Conservation (phyloP, 495 filamentous ascomycete species). For the Penicillium odoratum region DNA sequence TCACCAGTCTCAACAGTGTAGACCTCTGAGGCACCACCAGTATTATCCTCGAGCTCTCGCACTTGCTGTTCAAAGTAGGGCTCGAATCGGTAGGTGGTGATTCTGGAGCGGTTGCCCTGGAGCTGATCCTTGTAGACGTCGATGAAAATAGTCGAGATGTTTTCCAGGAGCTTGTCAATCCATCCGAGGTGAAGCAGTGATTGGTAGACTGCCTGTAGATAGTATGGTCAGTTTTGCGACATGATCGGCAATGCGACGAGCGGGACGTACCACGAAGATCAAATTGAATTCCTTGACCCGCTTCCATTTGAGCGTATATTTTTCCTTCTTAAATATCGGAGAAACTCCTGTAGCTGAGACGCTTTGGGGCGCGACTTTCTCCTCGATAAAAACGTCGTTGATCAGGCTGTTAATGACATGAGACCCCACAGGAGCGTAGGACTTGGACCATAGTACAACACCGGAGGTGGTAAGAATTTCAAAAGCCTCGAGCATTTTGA, state of each 20-base stretch:
- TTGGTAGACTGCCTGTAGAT: slow-evolving; percentile 85
- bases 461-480: slow-evolving; percentile 95
- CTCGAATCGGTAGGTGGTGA: slow-evolving; percentile 77
- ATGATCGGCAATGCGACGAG: slow-evolving; percentile 19
- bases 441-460: slow-evolving; percentile 93
- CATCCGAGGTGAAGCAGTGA: slow-evolving; percentile 91
- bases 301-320: slow-evolving; percentile 94
- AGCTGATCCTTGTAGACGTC: slow-evolving; percentile 86
- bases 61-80: slow-evolving; percentile 94
- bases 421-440: slow-evolving; percentile 74
- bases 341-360: slow-evolving; percentile 21
- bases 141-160: slow-evolving; percentile 86
- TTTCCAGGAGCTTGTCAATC: slow-evolving; percentile 95
- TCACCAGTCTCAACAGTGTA: slow-evolving; percentile 29
- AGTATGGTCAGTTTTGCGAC: slow-evolving; percentile 22
- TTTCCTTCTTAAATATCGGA: slow-evolving; percentile 82
- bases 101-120: slow-evolving; percentile 73
- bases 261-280: slow-evolving; percentile 82
- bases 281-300: slow-evolving; percentile 86
- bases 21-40: slow-evolving; percentile 35
- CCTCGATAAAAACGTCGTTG: slow-evolving; percentile 95
- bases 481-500: slow-evolving; percentile 85
- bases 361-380: slow-evolving; percentile 65
- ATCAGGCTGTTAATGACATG: slow-evolving; percentile 92
- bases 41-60: slow-evolving; percentile 71